Evolutionary conservation across 2,329 filamentous ascomycete species (phyloP), one percentile per base, ranked within the genome.

Genomic region (Paracamarosporium sp.): DNA sequence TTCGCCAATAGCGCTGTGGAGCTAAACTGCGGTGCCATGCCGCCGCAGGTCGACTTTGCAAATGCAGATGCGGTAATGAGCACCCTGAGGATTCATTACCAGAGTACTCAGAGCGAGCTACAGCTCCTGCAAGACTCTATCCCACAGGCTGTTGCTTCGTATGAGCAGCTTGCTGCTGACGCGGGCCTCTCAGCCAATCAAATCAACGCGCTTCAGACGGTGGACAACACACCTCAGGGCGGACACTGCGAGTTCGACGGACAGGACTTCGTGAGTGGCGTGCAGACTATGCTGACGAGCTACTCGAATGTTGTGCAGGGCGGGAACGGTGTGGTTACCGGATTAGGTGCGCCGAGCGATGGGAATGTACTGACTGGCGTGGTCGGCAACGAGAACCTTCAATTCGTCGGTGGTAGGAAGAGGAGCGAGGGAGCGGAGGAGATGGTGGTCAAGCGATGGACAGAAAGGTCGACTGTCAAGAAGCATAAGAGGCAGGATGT

Each of bases 231-330:
- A 3, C 84, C 85, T 2, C 72, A 77, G 22, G 84, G 84, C 35
- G 85, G 84, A 0, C 85, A 87, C 70, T 87, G 85, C 74, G 84
- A 79, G 51, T 87, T 87, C 57, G 85, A 87, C 66, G 82, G 76
- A 12, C 61, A 81, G 64, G 81, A 73, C 9, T 87, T 87, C 61
- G 80, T 81, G 9, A 80, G 76, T n/a, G 84, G 85, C 11, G 81
- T 87, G 30, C 84, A 87, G 75, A 75, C 85, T n/a, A 81, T 87
- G 75, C 75, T 82, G 8, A 75, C 82, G 28, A 84, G 80, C 61
- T 87, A 81, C 68, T 77, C 78, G 3, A 81, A 80, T 53, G 77
- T 87, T 15, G 81, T 87, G 73, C 82, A 82, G 62, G 82, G 82
- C 31, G 83, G 82, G 0, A 76, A 80, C 53, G 85, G 85, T 2